phyloP scores from a whole-genome alignment of 768 basidiomycete genomes.

The Tephrocybe rancida region DNA sequence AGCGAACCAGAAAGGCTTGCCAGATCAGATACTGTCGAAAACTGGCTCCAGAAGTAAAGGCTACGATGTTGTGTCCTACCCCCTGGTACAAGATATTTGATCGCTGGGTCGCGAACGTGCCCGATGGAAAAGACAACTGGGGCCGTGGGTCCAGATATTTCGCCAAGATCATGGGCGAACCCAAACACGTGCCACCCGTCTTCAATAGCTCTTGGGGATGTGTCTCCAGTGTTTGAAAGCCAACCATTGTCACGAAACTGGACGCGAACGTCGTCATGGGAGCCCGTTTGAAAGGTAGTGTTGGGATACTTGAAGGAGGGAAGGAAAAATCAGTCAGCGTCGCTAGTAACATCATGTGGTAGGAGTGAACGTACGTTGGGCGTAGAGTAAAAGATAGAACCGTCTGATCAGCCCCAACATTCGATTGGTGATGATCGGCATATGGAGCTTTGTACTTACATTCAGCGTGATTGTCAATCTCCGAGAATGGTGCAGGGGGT shows the following conservation, averaged over 20 bases:
- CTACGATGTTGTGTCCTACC: slow-evolving; percentile 48
- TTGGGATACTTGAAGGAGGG: slow-evolving; percentile 31
- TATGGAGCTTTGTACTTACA: slow-evolving; percentile 25
- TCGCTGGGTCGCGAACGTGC: slow-evolving; percentile 50
- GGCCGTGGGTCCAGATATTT: slow-evolving; percentile 33
- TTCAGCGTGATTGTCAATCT: slow-evolving; percentile 54
- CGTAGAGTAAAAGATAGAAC: slow-evolving; percentile 65
- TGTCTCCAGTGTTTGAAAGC: slow-evolving; percentile 55
- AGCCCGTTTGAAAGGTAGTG: slow-evolving; percentile 58
- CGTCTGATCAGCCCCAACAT: slow-evolving; percentile 41
- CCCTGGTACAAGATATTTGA: slow-evolving; percentile 44
- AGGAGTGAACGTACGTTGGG: slow-evolving; percentile 43
- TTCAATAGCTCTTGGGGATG: slow-evolving; percentile 55
- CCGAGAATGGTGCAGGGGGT: slow-evolving; percentile 8
- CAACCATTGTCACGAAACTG: slow-evolving; percentile 58
- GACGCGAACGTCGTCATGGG: slow-evolving; percentile 53
- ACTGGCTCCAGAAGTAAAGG: slow-evolving; percentile 48
- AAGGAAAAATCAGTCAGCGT: background rate
- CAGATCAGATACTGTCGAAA: slow-evolving; percentile 31
- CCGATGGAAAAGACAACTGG: slow-evolving; percentile 49
- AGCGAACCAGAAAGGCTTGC: slow-evolving; percentile 22
- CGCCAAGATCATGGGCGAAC: slow-evolving; percentile 58
- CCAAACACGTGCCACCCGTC: slow-evolving; percentile 68
- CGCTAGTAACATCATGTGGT: too few relatives aligned
- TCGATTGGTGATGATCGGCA: slow-evolving; percentile 13